Conservation (phyloP, 2,329 filamentous ascomycete genomes). For the Pyrenochaeta sp. region DNA sequence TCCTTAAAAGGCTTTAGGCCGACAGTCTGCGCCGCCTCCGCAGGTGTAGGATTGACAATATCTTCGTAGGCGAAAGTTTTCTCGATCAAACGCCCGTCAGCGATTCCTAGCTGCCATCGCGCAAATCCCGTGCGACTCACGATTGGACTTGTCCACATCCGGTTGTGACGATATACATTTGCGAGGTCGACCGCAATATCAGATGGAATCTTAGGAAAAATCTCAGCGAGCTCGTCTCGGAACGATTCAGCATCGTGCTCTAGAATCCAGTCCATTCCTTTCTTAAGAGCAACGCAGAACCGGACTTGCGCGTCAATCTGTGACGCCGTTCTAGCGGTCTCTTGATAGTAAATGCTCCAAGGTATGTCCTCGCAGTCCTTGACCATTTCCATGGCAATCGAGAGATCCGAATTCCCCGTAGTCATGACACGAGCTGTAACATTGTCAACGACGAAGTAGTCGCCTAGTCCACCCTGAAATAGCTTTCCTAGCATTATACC, state of each 20-base stretch:
- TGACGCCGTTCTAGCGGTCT: constrained; percentile 16
- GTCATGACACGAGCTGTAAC: constrained; percentile 23
- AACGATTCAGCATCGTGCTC: constrained; percentile 16
- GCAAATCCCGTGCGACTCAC: constrained; percentile 20
- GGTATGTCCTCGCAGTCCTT: constrained; percentile 20
- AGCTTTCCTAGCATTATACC: constrained; percentile 26
- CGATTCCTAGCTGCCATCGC: constrained; percentile 25
- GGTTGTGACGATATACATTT: constrained; percentile 17
- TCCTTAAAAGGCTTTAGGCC: too few species aligned
- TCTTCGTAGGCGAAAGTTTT: constrained; percentile 17
- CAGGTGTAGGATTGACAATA: constrained; percentile 17
- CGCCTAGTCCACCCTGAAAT: constrained; percentile 28
- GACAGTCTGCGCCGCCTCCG: background rate
- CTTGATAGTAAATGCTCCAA: constrained; percentile 29
- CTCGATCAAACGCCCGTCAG: constrained; percentile 17
- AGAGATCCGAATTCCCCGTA: constrained; percentile 18
- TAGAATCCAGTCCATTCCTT: constrained; percentile 19
- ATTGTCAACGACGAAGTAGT: constrained; percentile 29
- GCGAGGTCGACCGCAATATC: constrained; percentile 18
- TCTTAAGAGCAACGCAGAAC: constrained; percentile 22
- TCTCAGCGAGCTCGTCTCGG: constrained; percentile 17
- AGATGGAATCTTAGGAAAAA: constrained; percentile 17
- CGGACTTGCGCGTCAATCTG: constrained; percentile 18
- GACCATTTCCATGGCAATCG: constrained; percentile 22
- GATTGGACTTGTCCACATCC: constrained; percentile 19